Base-by-base conservation (phyloP, 148 eudicot genomes). In the Silene latifolia region DNA sequence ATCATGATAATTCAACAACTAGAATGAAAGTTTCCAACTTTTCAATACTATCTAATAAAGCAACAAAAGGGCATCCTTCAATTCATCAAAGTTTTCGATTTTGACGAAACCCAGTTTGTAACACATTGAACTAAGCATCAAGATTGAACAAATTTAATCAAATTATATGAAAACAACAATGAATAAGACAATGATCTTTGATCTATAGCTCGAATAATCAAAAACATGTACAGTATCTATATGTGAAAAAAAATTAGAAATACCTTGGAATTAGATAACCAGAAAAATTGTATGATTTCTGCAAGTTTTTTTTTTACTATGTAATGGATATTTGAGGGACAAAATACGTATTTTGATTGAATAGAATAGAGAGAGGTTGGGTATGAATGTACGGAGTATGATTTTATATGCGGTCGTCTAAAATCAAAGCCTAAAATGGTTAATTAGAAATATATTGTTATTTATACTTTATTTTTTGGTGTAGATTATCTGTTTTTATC, bases 21-120 rank as follows among this genome's bases (percentile, higher is more conserved):
- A 25, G 14, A 62, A 14, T 64, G 46, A 59, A 59, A 59, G 24
- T 19, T 7, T 8, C 63, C 12, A 5, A 59, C 19, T 59, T 59
- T 59, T 59, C 24, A 7, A 20, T 20, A 39, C 63, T 0, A 59
- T 17, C 3, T n/a, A 59, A 21, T 59, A 5, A 11, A 25, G 6
- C 35, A 63, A 63, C 39, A 63, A 25, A 63, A 24, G 67, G 67
- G 67, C 35, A 63, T 63, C 10, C 14, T 63, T 63, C 27, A 62
- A 62, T 62, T 62, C 66, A 63, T 4, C 67, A 4, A 5, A 21
- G n/a, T 23, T 20, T 61, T 61, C 67, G 24, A 63, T 63, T 24
- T 24, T 14, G 11, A 8, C 7, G 23, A 56, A 56, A 56, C 7
- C 18, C 60, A 56, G n/a, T 56, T 56, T 15, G n/a, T 15, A 56